phyloP scores from a whole-genome alignment of 176 grass and related monocot genomes.

The Triticum urartu region DNA sequence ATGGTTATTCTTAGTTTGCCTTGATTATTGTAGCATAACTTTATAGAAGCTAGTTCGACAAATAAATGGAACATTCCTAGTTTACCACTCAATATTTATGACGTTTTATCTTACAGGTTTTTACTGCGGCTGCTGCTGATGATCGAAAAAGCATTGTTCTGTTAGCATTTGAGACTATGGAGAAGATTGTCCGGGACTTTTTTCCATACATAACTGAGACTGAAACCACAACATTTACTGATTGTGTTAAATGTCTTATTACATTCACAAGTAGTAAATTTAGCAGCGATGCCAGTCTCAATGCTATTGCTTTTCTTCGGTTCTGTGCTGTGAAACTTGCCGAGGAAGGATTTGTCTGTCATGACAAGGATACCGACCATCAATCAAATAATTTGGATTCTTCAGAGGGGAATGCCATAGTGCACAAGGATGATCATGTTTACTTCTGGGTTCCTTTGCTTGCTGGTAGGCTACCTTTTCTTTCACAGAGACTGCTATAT shows the following conservation, averaged over 20 bases:
- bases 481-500: conserved; percentile 14
- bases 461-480: conserved; percentile 52
- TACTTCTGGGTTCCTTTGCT: conserved; percentile 97
- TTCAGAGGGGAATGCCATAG: conserved; percentile 45
- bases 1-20: conserved; percentile 12
- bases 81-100: conserved; percentile 8
- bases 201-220: conserved; percentile 99
- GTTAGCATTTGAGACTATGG: conserved; percentile 97
- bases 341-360: conserved; percentile 75
- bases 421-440: conserved; percentile 83
- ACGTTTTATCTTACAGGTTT: conserved; percentile 61
- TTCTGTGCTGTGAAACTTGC: conserved; percentile 97
- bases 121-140: conserved; percentile 81
- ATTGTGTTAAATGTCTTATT: conserved; percentile 98
- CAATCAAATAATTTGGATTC: conserved; percentile 51
- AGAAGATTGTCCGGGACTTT: conserved; percentile 98
- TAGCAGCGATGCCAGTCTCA: conserved; percentile 93
- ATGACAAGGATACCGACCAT: conserved; percentile 55
- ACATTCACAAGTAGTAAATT: conserved; percentile 98
- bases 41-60: conserved; percentile 14
- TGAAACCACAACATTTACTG: conserved; percentile 92
- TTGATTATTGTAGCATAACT: conserved; percentile 19
- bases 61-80: conserved; percentile 18
- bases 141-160: conserved; percentile 96
- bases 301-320: conserved; percentile 98